Percentiles rank a stretch among this genome's conserved stretches.
Conservation (phyloP, 1,284 basidiomycete species). For the Austroboletus novae-zelandiae region DNA sequence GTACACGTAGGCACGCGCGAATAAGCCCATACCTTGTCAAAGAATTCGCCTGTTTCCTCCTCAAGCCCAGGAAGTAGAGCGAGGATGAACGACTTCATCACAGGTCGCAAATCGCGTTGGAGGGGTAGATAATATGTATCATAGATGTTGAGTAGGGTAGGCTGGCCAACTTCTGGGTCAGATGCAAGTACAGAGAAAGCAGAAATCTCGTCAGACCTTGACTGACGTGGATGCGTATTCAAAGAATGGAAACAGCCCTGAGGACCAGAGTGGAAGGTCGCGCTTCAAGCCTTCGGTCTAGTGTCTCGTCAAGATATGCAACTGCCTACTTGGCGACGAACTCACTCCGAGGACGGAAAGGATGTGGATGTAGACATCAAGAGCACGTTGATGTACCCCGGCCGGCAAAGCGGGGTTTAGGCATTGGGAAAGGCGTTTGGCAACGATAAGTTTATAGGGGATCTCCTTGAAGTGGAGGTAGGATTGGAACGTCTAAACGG, state of each 20-base stretch:
- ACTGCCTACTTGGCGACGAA: constrained; percentile 8
- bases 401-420: constrained; percentile 95
- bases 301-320: constrained; percentile 5
- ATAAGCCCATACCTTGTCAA: constrained; percentile 74
- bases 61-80: constrained; percentile 92
- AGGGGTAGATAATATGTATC: constrained; percentile 91
- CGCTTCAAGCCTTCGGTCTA: constrained; percentile 85
- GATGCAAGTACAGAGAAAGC: not conserved
- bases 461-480: constrained; percentile 94
- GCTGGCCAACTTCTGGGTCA: constrained; percentile 42
- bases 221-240: constrained; percentile 97
- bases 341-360: constrained; percentile 86
- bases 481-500: constrained; percentile 80
- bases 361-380: constrained; percentile 95
- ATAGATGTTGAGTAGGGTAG: constrained; percentile 82
- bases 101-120: constrained; percentile 76
- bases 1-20: not conserved
- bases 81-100: constrained; percentile 92
- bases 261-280: constrained; percentile 93
- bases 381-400: constrained; percentile 93
- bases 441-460: constrained; percentile 90
- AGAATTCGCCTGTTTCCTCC: constrained; percentile 95
- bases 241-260: constrained; percentile 97
- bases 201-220: constrained; percentile 50
- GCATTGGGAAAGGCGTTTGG: constrained; percentile 95